Percentiles rank a stretch among this genome's conserved stretches.
Conservation (phyloP, 2,329 filamentous ascomycete genomes). For the Thielaviopsis musarum region DNA sequence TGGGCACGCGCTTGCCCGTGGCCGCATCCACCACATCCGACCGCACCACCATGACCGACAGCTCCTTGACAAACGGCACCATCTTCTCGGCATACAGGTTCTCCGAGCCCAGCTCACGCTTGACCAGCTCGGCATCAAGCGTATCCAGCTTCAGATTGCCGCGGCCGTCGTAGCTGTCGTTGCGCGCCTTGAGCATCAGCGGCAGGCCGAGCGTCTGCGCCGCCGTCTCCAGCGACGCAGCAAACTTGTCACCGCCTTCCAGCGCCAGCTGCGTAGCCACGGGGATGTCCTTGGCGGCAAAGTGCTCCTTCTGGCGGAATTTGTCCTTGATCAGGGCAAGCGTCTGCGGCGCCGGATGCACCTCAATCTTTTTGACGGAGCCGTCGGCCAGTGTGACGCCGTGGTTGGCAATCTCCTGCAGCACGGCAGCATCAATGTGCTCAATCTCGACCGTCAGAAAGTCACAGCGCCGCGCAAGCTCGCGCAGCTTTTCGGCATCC, state of each 20-base stretch:
- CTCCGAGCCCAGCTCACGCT: constrained; percentile 46
- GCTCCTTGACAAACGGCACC: constrained; percentile 68
- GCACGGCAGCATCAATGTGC: constrained; percentile 77
- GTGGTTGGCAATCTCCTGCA: constrained; percentile 61
- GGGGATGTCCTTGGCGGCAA: constrained; percentile 49
- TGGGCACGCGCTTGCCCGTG: constrained; percentile 25
- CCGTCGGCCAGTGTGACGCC: constrained; percentile 37
- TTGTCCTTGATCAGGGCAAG: constrained; percentile 88
- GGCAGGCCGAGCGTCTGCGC: constrained; percentile 57
- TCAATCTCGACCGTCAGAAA: constrained; percentile 89
- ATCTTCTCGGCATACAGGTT: constrained; percentile 82
- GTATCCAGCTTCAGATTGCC: constrained; percentile 40
- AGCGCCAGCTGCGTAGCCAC: constrained; percentile 56
- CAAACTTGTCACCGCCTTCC: constrained; percentile 34
- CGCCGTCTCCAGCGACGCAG: constrained; percentile 44
- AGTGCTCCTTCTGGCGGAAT: constrained; percentile 71
- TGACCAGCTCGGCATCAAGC: constrained; percentile 39
- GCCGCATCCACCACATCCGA: constrained; percentile 46
- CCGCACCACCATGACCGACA: constrained; percentile 89
- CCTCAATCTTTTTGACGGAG: constrained; percentile 34
- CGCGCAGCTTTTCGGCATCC: constrained; percentile 58
- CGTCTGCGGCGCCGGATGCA: constrained; percentile 74
- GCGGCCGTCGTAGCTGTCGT: constrained; percentile 82
- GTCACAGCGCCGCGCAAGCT: constrained; percentile 61
- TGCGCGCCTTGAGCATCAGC: constrained; percentile 83